Evolutionary conservation across 2,329 filamentous ascomycete species (phyloP).

Genomic region (Monilinia polystroma): DNA sequence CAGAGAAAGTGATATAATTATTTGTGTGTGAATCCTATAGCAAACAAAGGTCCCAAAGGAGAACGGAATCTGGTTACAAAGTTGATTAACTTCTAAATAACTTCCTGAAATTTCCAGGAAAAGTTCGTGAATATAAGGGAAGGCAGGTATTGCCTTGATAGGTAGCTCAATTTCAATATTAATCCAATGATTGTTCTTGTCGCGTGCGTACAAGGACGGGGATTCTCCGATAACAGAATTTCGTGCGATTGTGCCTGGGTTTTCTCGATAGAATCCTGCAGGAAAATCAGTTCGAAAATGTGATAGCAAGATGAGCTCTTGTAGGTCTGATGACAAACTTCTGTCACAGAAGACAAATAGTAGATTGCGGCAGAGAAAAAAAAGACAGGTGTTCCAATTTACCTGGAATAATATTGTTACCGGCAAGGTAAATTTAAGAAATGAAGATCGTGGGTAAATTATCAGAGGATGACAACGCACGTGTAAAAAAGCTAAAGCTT

Average conservation of each 20-base stretch:
- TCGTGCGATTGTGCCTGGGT: slow-evolving; percentile 17
- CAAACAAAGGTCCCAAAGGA: slow-evolving; percentile 9
- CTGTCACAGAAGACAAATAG: slow-evolving; percentile 13
- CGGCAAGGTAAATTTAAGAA: slow-evolving; percentile 9
- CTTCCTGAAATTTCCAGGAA: neutral
- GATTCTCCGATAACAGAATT: slow-evolving; percentile 23
- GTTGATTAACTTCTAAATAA: slow-evolving; percentile 11
- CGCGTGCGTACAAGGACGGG: slow-evolving; percentile 30
- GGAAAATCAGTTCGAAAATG: slow-evolving; percentile 1
- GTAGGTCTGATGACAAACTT: neutral
- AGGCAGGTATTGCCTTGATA: slow-evolving; percentile 26
- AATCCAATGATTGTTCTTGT: slow-evolving; percentile 33
- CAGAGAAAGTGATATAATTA: neutral
- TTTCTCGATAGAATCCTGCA: slow-evolving; percentile 15
- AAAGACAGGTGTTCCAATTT: slow-evolving; percentile 4
- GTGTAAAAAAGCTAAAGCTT: slow-evolving; percentile 18
- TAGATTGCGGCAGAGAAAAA: slow-evolving; percentile 7
- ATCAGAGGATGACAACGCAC: slow-evolving; percentile 16
- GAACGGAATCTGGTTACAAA: slow-evolving; percentile 6
- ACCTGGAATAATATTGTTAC: slow-evolving; percentile 10
- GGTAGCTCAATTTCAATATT: slow-evolving; percentile 23
- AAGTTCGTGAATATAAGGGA: slow-evolving; percentile 11
- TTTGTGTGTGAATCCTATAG: neutral
- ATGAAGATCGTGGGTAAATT: slow-evolving; percentile 18
- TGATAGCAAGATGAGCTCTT: slow-evolving; percentile 8